A percentile compares a stretch with the other conserved stretches of the same genome.
phyloP scores from a whole-genome alignment of 441 rosid species.

The Sinapis alba region DNA sequence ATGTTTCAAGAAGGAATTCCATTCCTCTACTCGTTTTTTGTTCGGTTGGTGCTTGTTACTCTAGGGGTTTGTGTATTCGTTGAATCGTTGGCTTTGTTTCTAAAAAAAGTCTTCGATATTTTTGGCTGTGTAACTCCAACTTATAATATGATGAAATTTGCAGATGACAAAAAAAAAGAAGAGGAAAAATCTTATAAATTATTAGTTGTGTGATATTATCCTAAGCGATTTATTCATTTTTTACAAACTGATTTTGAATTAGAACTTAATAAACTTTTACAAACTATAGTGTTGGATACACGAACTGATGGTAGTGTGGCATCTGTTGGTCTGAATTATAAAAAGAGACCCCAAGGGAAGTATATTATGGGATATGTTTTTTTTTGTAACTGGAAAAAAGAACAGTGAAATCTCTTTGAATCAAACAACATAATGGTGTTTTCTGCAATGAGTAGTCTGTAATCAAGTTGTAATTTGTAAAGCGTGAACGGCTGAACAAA shows the following conservation, averaged over 20 bases:
- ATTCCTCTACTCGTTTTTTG: background rate
- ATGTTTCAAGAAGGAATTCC: background rate
- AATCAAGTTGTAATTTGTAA: too few species aligned
- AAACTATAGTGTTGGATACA: background rate
- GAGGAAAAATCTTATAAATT: background rate
- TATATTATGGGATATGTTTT: too few species aligned
- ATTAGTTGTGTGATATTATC: background rate
- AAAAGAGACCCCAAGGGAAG: too few species aligned
- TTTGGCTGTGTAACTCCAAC: background rate
- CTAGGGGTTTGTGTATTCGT: background rate
- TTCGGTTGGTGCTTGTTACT: background rate
- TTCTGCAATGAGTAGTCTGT: background rate
- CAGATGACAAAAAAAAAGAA: too few species aligned
- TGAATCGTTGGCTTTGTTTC: background rate
- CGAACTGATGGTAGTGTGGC: background rate
- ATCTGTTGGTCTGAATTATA: background rate
- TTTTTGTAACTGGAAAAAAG: too few species aligned
- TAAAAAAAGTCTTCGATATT: background rate
- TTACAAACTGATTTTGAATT: background rate
- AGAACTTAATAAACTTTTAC: background rate
- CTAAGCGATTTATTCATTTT: background rate
- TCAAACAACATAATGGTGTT: background rate
- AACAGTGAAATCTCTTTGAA: background rate
- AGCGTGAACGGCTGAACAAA: background rate
- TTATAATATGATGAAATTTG: background rate